phyloP scores from a whole-genome alignment of 2,329 filamentous ascomycete genomes.

The Hymenoscyphus linearis region DNA sequence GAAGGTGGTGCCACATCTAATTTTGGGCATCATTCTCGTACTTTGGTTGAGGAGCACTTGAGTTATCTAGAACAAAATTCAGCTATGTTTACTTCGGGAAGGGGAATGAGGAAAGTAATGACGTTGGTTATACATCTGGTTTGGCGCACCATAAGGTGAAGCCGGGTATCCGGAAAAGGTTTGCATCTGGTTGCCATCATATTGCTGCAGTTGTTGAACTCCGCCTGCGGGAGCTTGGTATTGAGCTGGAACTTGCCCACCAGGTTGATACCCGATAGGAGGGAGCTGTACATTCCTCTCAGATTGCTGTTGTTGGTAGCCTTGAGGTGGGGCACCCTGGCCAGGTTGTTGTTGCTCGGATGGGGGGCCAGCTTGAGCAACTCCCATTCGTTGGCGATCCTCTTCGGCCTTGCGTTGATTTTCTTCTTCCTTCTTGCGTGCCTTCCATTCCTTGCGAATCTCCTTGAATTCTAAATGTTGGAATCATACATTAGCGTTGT shows the following conservation, averaged over 20 bases:
- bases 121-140: constrained; percentile 58
- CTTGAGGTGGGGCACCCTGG: constrained; percentile 44
- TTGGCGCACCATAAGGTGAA: constrained; percentile 46
- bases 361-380: constrained; percentile 33
- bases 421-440: constrained; percentile 98
- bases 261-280: constrained; percentile 67
- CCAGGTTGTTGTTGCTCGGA: constrained; percentile 49
- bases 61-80: constrained; percentile 28
- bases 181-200: constrained; percentile 36
- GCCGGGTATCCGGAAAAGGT: constrained; percentile 53
- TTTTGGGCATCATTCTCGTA: constrained; percentile 26
- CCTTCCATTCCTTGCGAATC: constrained; percentile 98
- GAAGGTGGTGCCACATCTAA: constrained; percentile 19
- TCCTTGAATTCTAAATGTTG: constrained; percentile 91
- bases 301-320: constrained; percentile 43
- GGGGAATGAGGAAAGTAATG: constrained; percentile 31
- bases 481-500: constrained; percentile 10
- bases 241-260: constrained; percentile 50
- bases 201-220: constrained; percentile 53
- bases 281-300: constrained; percentile 58
- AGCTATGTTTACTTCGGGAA: constrained; percentile 16
- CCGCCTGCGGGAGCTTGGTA: constrained; percentile 59
- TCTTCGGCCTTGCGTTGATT: constrained; percentile 84
- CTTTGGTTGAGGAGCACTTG: constrained; percentile 24
- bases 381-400: constrained; percentile 65